These are phyloP conservation scores for Alternaria sp. DNA, from an alignment of 2,329 filamentous ascomycete genomes.

Conservation along the genomic window DNA sequence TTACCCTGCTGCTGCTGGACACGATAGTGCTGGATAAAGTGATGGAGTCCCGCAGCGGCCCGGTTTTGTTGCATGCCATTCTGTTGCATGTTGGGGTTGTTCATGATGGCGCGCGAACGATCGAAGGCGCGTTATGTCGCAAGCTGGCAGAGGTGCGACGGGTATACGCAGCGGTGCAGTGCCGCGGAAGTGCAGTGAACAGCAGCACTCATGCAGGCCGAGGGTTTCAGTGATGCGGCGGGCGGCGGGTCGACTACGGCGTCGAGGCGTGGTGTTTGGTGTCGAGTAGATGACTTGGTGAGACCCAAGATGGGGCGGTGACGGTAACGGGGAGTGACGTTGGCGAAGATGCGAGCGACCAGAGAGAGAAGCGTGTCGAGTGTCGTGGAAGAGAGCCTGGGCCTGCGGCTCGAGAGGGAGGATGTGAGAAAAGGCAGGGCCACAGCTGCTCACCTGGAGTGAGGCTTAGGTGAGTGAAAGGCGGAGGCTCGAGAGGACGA, in stretches of 20 bases:
- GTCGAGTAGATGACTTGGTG: slow-evolving; percentile 9
- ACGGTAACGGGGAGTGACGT: slow-evolving; percentile 1
- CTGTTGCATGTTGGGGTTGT: slow-evolving; percentile 46
- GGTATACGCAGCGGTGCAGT: slow-evolving; percentile 28
- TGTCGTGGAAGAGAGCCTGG: slow-evolving; percentile 6
- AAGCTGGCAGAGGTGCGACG: slow-evolving; percentile 6
- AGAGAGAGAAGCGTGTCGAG: neutral
- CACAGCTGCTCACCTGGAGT: slow-evolving; percentile 19
- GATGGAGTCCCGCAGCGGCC: slow-evolving; percentile 32
- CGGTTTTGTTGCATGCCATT: slow-evolving; percentile 23
- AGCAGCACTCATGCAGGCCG: slow-evolving; percentile 34
- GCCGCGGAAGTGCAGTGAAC: slow-evolving; percentile 25
- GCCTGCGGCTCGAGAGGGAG: slow-evolving; percentile 5
- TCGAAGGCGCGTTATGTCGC: slow-evolving; percentile 15
- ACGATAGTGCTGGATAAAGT: slow-evolving; percentile 42
- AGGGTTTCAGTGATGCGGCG: slow-evolving; percentile 1
- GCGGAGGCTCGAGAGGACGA: slow-evolving; percentile 15
- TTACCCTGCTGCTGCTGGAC: slow-evolving; percentile 38
- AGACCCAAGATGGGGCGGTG: slow-evolving; percentile 1
- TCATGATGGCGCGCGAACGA: slow-evolving; percentile 35
- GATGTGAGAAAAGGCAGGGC: slow-evolving; percentile 3
- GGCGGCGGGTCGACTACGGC: neutral
- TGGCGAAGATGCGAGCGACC: neutral
- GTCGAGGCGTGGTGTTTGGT: slow-evolving; percentile 9
- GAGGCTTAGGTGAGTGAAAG: slow-evolving; percentile 18